Evolutionary conservation across 2,329 filamentous ascomycete genomes (phyloP).

Genomic region (Cyphellophora europaea): DNA sequence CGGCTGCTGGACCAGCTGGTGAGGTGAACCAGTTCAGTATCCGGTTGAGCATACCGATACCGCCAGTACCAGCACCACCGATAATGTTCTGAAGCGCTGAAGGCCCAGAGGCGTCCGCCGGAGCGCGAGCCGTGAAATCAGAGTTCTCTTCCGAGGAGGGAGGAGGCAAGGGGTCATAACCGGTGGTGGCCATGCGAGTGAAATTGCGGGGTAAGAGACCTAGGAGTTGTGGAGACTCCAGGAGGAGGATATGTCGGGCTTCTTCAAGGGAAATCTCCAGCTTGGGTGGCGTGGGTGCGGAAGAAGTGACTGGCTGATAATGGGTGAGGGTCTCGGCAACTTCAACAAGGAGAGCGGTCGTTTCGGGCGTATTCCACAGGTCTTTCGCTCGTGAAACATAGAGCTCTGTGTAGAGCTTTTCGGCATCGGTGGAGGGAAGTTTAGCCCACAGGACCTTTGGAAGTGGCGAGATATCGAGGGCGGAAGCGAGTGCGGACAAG

Average conservation of each 20-base stretch:
- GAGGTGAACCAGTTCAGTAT: constrained; percentile 16
- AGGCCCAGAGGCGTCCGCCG: not conserved
- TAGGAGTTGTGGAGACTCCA: constrained; percentile 64
- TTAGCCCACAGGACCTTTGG: constrained; percentile 79
- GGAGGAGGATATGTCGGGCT: constrained; percentile 69
- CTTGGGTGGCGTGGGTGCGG: constrained; percentile 29
- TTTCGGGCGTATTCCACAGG: constrained; percentile 74
- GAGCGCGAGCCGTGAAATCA: constrained; percentile 16
- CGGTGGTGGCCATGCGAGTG: constrained; percentile 56
- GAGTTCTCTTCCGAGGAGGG: constrained; percentile 20
- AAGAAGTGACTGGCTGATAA: constrained; percentile 31
- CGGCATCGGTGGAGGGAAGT: constrained; percentile 53
- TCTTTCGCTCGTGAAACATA: constrained; percentile 71
- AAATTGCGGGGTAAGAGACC: constrained; percentile 57
- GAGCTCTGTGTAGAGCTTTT: constrained; percentile 63
- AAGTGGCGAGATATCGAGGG: constrained; percentile 63
- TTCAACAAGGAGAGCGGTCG: constrained; percentile 58
- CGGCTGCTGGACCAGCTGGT: too few relatives aligned
- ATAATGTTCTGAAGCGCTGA: constrained; percentile 1
- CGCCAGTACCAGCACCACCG: not conserved
- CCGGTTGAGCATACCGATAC: constrained; percentile 7
- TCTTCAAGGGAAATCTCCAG: constrained; percentile 45
- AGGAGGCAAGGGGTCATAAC: constrained; percentile 77
- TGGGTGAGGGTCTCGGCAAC: constrained; percentile 50
- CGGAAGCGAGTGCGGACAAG: constrained; percentile 68